phyloP scores from a whole-genome alignment of 768 basidiomycete genomes.

The Collybiopsis luxurians region DNA sequence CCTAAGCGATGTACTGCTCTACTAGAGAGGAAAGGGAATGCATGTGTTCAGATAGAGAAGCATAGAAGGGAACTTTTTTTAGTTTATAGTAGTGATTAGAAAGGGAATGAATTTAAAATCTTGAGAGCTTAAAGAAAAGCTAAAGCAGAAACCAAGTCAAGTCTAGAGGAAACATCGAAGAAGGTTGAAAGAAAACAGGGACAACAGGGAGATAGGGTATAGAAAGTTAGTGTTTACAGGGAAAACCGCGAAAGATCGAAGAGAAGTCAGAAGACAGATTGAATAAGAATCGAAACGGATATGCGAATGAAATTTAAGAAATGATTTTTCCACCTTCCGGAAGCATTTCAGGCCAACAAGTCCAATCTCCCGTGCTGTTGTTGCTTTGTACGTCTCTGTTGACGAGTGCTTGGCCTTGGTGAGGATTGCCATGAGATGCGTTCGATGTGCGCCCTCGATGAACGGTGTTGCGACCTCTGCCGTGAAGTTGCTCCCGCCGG shows the following conservation, averaged over 20 bases:
- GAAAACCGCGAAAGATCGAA: neutral
- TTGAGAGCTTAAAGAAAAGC: neutral
- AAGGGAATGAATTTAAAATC: neutral
- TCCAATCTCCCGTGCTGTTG: neutral
- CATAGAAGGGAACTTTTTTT: neutral
- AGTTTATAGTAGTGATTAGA: neutral
- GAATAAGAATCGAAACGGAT: neutral
- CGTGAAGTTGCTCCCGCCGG: neutral
- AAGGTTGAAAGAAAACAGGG: neutral
- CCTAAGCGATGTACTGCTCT: conserved; percentile 3
- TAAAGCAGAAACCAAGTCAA: neutral
- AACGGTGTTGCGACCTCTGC: neutral
- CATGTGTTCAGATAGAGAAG: neutral
- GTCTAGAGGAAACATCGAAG: neutral
- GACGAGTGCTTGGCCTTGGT: neutral
- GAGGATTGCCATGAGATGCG: neutral
- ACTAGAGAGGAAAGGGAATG: neutral
- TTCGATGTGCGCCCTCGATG: neutral
- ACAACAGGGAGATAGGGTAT: too few relatives aligned
- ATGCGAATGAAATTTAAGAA: neutral
- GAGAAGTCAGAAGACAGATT: neutral
- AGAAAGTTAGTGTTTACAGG: too few relatives aligned
- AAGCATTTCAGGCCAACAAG: neutral
- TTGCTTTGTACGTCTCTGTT: neutral
- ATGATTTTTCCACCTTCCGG: neutral